phyloP scores from a whole-genome alignment of 169 alveolate genomes.

The Plasmodium ovale region DNA sequence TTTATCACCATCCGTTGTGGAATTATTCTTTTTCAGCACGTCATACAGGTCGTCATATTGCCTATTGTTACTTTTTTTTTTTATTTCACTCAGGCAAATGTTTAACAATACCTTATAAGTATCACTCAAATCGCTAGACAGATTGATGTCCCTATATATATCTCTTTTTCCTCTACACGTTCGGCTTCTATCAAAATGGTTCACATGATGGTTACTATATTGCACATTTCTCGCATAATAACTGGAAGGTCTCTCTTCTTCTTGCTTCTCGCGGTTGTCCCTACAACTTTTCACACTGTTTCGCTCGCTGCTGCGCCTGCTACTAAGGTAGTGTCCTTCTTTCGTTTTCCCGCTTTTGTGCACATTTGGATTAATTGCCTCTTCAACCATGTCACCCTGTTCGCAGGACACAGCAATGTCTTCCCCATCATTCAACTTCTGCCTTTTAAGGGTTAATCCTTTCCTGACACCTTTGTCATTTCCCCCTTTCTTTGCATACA shows the following conservation, averaged over 20 bases:
- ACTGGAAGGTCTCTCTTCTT: neutral
- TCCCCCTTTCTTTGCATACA: conserved; percentile 4
- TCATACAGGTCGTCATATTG: conserved; percentile 10
- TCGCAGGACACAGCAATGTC: neutral
- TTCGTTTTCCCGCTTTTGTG: neutral
- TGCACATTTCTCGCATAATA: neutral
- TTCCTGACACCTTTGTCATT: neutral
- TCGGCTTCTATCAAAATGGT: too few species aligned
- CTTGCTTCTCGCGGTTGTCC: neutral
- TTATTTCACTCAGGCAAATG: conserved; percentile 47
- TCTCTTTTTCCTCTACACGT: neutral
- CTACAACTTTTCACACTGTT: neutral
- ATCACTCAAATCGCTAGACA: conserved; percentile 28
- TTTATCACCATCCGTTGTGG: neutral
- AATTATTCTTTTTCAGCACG: conserved; percentile 15
- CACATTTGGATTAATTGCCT: neutral
- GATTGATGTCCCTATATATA: neutral
- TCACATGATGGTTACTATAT: too few species aligned
- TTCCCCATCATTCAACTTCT: conserved; percentile 23
- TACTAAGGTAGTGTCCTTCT: too few species aligned
- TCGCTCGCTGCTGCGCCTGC: too few species aligned
- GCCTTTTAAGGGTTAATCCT: conserved; percentile 5
- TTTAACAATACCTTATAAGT: conserved; percentile 62
- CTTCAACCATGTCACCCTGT: neutral
- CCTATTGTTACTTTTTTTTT: neutral